Base-by-base conservation (phyloP, 2,329 filamentous ascomycete genomes). In the Botryotinia narcissicola region DNA sequence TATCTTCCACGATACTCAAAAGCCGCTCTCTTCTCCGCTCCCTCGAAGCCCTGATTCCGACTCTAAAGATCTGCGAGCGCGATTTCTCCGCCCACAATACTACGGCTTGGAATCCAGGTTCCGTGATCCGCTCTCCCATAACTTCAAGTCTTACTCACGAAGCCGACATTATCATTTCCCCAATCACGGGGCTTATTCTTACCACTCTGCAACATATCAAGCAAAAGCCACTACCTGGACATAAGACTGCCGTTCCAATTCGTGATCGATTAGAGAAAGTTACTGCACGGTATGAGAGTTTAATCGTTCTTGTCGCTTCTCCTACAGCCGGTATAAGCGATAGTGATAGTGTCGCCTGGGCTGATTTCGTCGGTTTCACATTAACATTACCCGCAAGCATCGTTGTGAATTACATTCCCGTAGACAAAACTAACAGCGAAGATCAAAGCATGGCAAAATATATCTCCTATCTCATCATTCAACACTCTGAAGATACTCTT, bases 111-210 rank as follows among this genome's bases (percentile, higher is more conserved):
- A 75, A 80, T 72, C 81, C 71, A 40, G 80, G 75, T 70, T 79
- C 81, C 66, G 77, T 81, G 37, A 74, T 76, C 40, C 80, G 81
- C n/a, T 82, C 82, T 12, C 80, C 81, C n/a, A 73, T 82, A 4
- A 74, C 78, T 6, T 85, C 84, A 0, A 76, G 82, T 0, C 80
- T 87, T 1, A 82, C 82, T 1, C 82, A 84, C 9, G 92, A 94
- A 80, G 91, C 93, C 4, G 94, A 97, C 78, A 82, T 97, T 4
- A 87, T 92, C 1, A 78, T 95, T 8, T 93, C 93, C 0, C 89
- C 93, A 0, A 85, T 84, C 0, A 89, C 87, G 0, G 94, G 92
- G 0, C 83, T 97, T 4, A 81, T 97, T 0, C 79, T 92, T 32
- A 93, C 93, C 0, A 92, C 88, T 0, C 83, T 95, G 8, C 88